A percentile compares a stretch with the other conserved stretches of the same genome.
phyloP scores from a whole-genome alignment of 2,329 filamentous ascomycete species.

The Chlorencoelia australis region DNA sequence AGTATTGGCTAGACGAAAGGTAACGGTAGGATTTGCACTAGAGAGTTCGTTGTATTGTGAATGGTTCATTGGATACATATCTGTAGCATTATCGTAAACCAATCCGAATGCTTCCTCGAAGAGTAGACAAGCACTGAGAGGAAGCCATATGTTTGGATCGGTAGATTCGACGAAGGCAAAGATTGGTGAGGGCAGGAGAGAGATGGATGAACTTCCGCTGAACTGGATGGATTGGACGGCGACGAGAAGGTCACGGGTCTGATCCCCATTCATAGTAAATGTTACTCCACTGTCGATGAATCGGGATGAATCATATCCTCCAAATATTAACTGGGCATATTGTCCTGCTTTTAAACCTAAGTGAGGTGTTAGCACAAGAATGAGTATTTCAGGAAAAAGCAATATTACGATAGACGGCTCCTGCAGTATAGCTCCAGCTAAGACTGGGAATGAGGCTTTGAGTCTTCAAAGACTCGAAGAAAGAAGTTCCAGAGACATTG shows the following conservation, averaged over 20 bases:
- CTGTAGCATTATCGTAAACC: constrained; percentile 26
- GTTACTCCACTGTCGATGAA: constrained; percentile 28
- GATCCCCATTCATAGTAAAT: constrained; percentile 30
- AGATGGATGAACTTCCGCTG: background rate
- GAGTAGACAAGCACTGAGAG: constrained; percentile 26
- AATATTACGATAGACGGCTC: constrained; percentile 30
- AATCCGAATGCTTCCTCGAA: constrained; percentile 30
- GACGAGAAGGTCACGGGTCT: constrained; percentile 31
- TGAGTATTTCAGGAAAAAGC: background rate
- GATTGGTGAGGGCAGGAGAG: constrained; percentile 5
- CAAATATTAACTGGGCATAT: constrained; percentile 31
- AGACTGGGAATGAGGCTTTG: constrained; percentile 28
- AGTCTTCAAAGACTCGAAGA: constrained; percentile 28
- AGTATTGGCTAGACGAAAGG: constrained; percentile 27
- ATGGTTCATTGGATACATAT: constrained; percentile 29
- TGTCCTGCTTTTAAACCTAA: constrained; percentile 20
- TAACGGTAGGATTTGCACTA: constrained; percentile 26
- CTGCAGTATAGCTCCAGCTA: constrained; percentile 34
- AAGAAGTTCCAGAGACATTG: constrained; percentile 28
- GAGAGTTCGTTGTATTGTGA: constrained; percentile 17
- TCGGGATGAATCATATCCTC: constrained; percentile 31
- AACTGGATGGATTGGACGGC: constrained; percentile 27
- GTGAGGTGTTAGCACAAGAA: background rate
- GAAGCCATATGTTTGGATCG: constrained; percentile 32
- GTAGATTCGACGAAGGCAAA: constrained; percentile 29